These are phyloP conservation scores for Staphylotrichum longicolle DNA, from an alignment of 495 filamentous ascomycete species.

Conservation along the genomic window DNA sequence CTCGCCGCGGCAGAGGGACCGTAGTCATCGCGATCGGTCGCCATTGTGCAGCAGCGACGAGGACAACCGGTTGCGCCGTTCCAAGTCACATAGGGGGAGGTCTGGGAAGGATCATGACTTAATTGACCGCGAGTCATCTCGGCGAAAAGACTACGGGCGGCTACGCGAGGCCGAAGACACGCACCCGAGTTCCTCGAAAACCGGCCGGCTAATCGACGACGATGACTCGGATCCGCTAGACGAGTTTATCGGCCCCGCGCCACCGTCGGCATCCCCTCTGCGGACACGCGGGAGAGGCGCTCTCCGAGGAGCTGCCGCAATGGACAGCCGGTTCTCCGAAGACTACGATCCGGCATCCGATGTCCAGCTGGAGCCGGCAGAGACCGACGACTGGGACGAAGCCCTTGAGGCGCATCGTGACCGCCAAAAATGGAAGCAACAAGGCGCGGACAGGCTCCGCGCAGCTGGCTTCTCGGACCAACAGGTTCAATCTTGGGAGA, in stretches of 20 bases:
- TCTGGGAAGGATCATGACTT: slow-evolving; percentile 21
- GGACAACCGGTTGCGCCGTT: slow-evolving; percentile 4
- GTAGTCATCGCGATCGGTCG: slow-evolving; percentile 29
- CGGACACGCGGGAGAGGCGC: slow-evolving; percentile 76
- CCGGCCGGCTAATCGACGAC: slow-evolving; percentile 12
- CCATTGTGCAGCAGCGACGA: slow-evolving; percentile 24
- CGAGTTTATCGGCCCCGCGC: slow-evolving; percentile 75
- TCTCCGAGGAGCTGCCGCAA: slow-evolving; percentile 55
- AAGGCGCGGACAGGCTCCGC: slow-evolving; percentile 73
- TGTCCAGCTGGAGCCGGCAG: slow-evolving; percentile 51
- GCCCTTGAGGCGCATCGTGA: slow-evolving; percentile 80
- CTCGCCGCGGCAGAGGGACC: slow-evolving; percentile 25
- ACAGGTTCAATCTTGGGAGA: slow-evolving; percentile 76
- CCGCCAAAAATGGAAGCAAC: slow-evolving; percentile 73
- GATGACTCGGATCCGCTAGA: slow-evolving; percentile 75
- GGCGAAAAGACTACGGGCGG: slow-evolving; percentile 24
- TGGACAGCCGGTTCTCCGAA: slow-evolving; percentile 75
- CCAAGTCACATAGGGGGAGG: slow-evolving; percentile 14
- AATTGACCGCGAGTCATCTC: slow-evolving; percentile 15
- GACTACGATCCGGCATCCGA: slow-evolving; percentile 77
- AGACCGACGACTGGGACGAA: slow-evolving; percentile 75
- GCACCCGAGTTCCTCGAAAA: background rate
- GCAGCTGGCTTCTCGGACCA: slow-evolving; percentile 77
- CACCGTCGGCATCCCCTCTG: slow-evolving; percentile 52
- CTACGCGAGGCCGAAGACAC: slow-evolving; percentile 22